Conservation (phyloP, 2,329 filamentous ascomycete species). For the Xylariaceae sp. region DNA sequence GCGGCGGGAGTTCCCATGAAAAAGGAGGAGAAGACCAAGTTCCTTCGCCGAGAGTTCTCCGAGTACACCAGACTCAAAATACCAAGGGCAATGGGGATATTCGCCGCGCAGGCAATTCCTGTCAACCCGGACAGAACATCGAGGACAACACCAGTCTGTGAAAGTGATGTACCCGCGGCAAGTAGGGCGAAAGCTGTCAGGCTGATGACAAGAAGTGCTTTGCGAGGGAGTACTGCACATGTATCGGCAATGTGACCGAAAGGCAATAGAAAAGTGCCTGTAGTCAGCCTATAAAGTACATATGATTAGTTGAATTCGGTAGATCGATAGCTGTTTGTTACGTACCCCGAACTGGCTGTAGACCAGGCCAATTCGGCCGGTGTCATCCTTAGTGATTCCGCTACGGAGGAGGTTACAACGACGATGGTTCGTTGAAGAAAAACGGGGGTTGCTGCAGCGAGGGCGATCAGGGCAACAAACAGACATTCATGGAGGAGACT, state of each 20-base stretch:
- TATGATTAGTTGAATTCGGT: not conserved
- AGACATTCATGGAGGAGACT: conserved; percentile 29
- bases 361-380: conserved; percentile 33
- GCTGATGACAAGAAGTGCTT: conserved; percentile 31
- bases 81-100: conserved; percentile 33
- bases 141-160: conserved; percentile 29
- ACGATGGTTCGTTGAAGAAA: conserved; percentile 34
- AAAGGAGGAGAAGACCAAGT: conserved; percentile 34
- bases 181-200: conserved; percentile 31
- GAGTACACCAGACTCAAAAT: conserved; percentile 33
- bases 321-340: not conserved
- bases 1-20: conserved; percentile 34
- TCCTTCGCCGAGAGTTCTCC: conserved; percentile 31
- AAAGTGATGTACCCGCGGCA: conserved; percentile 28
- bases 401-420: conserved; percentile 30
- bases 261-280: conserved; percentile 32
- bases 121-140: conserved; percentile 33
- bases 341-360: conserved; percentile 34
- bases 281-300: conserved; percentile 26
- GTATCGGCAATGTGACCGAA: conserved; percentile 33
- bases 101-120: conserved; percentile 34
- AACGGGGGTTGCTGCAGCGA: conserved; percentile 32
- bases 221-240: conserved; percentile 28
- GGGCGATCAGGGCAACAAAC: conserved; percentile 31
- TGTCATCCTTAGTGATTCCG: conserved; percentile 27